These are phyloP conservation scores for Gomphus bonarii DNA, from an alignment of 1,284 basidiomycete species.

Conservation along the genomic window DNA sequence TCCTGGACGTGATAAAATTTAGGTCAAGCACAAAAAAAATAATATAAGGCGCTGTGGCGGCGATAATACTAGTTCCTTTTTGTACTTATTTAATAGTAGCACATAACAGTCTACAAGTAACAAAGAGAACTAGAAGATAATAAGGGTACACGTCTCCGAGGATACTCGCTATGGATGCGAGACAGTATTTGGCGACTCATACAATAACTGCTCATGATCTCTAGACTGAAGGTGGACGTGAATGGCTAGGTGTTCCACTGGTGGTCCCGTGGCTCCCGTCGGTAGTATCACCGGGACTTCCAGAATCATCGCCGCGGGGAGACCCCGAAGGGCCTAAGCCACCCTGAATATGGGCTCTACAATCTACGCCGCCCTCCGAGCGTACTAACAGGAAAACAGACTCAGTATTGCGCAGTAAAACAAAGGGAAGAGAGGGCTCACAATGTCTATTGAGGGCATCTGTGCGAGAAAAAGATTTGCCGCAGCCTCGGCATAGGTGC, in stretches of 20 bases:
- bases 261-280: conserved; percentile 1
- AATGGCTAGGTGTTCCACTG: background rate
- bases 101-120: background rate
- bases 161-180: background rate
- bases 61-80: background rate
- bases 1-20: background rate
- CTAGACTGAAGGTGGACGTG: conserved; percentile 7
- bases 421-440: conserved; percentile 33
- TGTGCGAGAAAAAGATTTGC: conserved; percentile 87
- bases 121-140: background rate
- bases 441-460: conserved; percentile 78
- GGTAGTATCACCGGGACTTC: conserved; percentile 7
- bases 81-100: background rate
- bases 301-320: conserved; percentile 2
- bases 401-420: conserved; percentile 14
- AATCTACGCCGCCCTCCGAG: conserved; percentile 72
- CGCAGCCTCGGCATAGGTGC: conserved; percentile 86
- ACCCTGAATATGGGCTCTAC: conserved; percentile 18
- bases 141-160: background rate
- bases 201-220: background rate
- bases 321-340: background rate
- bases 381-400: conserved; percentile 41
- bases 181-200: background rate
- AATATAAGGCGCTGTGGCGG: background rate
- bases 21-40: background rate